Evolutionary conservation across 2,329 filamentous ascomycete genomes (phyloP).

Genomic region (Decorospora gaudefroyi): DNA sequence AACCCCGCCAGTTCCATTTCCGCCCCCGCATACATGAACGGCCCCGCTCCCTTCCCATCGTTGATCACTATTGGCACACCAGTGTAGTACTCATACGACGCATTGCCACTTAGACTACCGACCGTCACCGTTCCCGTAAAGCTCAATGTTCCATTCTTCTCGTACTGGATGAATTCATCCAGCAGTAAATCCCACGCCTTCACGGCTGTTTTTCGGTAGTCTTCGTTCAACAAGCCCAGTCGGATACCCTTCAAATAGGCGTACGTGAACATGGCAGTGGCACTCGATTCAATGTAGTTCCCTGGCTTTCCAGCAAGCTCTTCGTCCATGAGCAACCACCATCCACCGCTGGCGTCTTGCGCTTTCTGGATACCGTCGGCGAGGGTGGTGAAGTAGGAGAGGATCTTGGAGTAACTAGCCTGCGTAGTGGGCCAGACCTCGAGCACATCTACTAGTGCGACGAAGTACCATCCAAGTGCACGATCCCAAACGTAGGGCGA

Average conservation of each 20-base stretch:
- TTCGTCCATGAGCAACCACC: conserved; percentile 63
- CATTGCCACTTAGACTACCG: conserved; percentile 57
- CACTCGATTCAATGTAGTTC: conserved; percentile 66
- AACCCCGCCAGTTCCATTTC: conserved; percentile 37
- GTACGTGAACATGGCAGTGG: conserved; percentile 57
- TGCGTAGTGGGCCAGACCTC: conserved; percentile 52
- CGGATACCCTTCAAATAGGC: conserved; percentile 44
- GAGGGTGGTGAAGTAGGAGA: conserved; percentile 50
- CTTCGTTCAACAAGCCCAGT: conserved; percentile 38
- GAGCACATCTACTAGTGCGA: conserved; percentile 54
- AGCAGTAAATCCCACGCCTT: conserved; percentile 54
- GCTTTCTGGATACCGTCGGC: conserved; percentile 51
- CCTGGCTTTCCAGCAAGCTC: conserved; percentile 52
- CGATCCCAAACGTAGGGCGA: conserved; percentile 47
- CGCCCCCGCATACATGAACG: conserved; percentile 48
- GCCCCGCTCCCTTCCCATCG: conserved; percentile 50
- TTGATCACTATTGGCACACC: conserved; percentile 42
- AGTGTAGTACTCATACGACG: conserved; percentile 55
- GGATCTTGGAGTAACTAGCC: conserved; percentile 45
- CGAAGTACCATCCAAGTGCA: conserved; percentile 48
- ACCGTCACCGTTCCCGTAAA: conserved; percentile 60
- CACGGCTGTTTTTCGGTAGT: conserved; percentile 48
- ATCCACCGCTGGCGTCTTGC: conserved; percentile 56
- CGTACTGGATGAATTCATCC: conserved; percentile 53
- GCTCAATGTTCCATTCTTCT: conserved; percentile 54